phyloP scores from a whole-genome alignment of 2,329 filamentous ascomycete genomes.

The Alternaria postmessia region DNA sequence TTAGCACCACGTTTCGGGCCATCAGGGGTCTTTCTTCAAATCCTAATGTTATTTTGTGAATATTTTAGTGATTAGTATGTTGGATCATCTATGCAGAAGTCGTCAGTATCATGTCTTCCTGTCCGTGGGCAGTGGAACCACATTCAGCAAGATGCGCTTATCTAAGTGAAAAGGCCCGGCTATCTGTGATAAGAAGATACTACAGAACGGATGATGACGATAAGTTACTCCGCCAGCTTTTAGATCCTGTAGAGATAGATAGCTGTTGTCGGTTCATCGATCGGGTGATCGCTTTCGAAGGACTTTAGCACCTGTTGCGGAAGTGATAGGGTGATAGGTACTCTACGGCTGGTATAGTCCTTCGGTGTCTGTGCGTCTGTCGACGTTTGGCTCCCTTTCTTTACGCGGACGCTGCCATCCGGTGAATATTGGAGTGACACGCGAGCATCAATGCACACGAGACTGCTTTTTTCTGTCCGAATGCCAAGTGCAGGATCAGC shows the following conservation, averaged over 20 bases:
- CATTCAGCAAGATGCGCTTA: neutral
- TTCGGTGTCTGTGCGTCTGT: neutral
- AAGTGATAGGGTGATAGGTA: neutral
- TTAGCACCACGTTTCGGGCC: too few species aligned
- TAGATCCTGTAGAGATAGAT: neutral
- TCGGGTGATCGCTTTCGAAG: neutral
- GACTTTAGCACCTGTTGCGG: neutral
- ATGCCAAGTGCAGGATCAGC: neutral
- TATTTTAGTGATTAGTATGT: neutral
- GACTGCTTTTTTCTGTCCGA: neutral
- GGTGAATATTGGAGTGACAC: neutral
- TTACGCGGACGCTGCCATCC: neutral
- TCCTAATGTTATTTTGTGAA: neutral
- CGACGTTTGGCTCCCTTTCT: neutral
- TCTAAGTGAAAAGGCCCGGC: neutral
- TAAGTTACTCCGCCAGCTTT: too few species aligned
- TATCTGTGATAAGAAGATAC: neutral
- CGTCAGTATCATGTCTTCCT: too few species aligned
- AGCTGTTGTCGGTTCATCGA: neutral
- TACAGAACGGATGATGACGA: neutral
- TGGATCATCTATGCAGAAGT: neutral
- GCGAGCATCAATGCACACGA: neutral
- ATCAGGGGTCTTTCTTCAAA: too few species aligned
- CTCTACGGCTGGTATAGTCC: neutral
- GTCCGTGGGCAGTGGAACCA: neutral